Evolutionary conservation across 2,329 filamentous ascomycete species (phyloP).

Genomic region (Didymosphaeria variabile): DNA sequence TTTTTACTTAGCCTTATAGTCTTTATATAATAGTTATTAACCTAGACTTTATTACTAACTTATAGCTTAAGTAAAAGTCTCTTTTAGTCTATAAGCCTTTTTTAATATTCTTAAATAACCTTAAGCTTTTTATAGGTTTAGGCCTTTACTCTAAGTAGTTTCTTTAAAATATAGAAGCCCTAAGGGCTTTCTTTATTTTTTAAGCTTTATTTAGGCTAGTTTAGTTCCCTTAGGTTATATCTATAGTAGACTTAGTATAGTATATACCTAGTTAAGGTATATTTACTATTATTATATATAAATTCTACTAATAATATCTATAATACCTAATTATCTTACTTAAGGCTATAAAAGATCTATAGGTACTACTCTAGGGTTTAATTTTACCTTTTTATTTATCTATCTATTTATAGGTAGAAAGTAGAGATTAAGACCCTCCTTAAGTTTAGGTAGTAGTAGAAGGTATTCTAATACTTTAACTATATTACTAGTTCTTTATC

Average conservation of each 20-base stretch:
- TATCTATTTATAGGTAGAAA: constrained; percentile 9
- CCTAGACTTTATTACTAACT: background rate
- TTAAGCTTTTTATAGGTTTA: constrained; percentile 7
- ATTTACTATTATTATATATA: constrained; percentile 3
- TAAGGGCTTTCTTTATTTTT: constrained; percentile 8
- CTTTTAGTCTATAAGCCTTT: too few relatives aligned
- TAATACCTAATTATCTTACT: constrained; percentile 14
- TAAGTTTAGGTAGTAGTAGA: background rate
- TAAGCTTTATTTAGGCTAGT: background rate
- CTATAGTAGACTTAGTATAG: constrained; percentile 17
- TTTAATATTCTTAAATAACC: too few relatives aligned
- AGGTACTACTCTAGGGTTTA: constrained; percentile 10
- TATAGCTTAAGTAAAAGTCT: too few relatives aligned
- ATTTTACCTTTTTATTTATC: background rate
- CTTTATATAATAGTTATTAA: background rate
- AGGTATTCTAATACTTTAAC: too few relatives aligned
- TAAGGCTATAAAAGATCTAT: background rate
- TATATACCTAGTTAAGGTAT: background rate
- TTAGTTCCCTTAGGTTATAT: constrained; percentile 13
- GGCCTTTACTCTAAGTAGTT: constrained; percentile 2
- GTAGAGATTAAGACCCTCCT: background rate
- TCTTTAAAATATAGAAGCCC: constrained; percentile 2
- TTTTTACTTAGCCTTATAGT: constrained; percentile 3
- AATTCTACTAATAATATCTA: constrained; percentile 4
- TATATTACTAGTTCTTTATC: constrained; percentile 5